These are phyloP conservation scores for Silene coronaria DNA, from an alignment of 179 eudicot species.

Conservation along the genomic window DNA sequence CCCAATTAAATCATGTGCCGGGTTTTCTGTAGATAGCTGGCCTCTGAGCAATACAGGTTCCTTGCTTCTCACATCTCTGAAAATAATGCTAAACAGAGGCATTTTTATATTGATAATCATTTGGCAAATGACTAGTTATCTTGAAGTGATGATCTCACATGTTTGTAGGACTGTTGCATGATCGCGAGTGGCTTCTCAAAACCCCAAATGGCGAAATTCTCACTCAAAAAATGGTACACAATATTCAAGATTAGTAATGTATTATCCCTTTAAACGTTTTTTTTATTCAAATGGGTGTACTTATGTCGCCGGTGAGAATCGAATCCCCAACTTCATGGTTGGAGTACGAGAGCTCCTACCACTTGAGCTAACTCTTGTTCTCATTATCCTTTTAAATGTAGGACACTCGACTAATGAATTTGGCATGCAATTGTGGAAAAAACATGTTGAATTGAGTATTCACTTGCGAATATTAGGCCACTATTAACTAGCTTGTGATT, in stretches of 20 bases:
- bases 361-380: no score
- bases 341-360: no score
- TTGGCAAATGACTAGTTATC: neutral
- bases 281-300: no score
- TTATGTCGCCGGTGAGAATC: no score
- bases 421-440: neutral
- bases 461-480: neutral
- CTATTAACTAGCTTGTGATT: no score
- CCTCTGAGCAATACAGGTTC: constrained; percentile 74
- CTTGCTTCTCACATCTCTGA: constrained; percentile 13
- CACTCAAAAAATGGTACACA: constrained; percentile 78
- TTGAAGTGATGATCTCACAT: neutral
- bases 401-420: neutral
- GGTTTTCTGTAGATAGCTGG: constrained; percentile 76
- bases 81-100: neutral
- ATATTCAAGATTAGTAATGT: neutral
- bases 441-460: neutral
- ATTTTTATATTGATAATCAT: neutral
- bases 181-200: constrained; percentile 92
- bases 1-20: constrained; percentile 91
- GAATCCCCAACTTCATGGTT: no score
- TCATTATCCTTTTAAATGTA: neutral
- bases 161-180: constrained; percentile 69
- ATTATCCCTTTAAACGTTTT: neutral
- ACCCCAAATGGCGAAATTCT: constrained; percentile 76